Evolutionary conservation across 768 basidiomycete genomes (phyloP).

Genomic region (Mrakia blollopis): DNA sequence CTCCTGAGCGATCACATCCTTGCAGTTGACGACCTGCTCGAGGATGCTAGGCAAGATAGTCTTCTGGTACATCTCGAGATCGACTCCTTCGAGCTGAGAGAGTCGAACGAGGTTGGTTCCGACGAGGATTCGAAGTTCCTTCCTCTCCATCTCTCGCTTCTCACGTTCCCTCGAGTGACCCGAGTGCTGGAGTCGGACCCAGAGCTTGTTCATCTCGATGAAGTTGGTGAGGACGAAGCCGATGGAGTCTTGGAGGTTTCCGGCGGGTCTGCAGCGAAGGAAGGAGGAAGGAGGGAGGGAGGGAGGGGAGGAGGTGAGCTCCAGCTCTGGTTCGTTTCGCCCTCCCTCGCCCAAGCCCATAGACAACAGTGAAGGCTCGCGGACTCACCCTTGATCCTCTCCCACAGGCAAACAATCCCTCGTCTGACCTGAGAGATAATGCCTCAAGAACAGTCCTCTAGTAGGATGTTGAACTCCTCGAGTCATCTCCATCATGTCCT

Average conservation of each 20-base stretch:
- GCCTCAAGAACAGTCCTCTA: slow-evolving; percentile 86
- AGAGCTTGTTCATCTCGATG: slow-evolving; percentile 99
- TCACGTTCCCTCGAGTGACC: slow-evolving; percentile 96
- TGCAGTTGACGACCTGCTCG: slow-evolving; percentile 97
- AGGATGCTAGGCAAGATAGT: slow-evolving; percentile 85
- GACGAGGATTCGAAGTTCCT: slow-evolving; percentile 89
- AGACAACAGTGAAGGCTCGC: not conserved
- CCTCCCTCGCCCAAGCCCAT: too few species aligned
- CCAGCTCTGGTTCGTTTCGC: not conserved
- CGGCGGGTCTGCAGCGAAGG: slow-evolving; percentile 58
- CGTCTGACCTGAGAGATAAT: slow-evolving; percentile 95
- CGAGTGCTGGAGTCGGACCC: slow-evolving; percentile 97
- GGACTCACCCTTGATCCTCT: slow-evolving; percentile 64
- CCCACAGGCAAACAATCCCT: slow-evolving; percentile 92
- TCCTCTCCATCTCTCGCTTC: slow-evolving; percentile 92
- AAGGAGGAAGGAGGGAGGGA: not conserved
- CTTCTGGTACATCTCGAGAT: slow-evolving; percentile 80
- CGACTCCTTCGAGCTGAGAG: slow-evolving; percentile 92
- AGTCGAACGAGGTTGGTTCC: slow-evolving; percentile 96
- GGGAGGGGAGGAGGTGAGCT: not conserved
- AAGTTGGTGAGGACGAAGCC: slow-evolving; percentile 96
- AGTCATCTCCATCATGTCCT: slow-evolving; percentile 99
- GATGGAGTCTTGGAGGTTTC: slow-evolving; percentile 91
- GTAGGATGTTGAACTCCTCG: slow-evolving; percentile 96
- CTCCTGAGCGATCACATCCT: slow-evolving; percentile 97